Conservation (phyloP, 306 rosid genomes). For the Vigna mungo region DNA sequence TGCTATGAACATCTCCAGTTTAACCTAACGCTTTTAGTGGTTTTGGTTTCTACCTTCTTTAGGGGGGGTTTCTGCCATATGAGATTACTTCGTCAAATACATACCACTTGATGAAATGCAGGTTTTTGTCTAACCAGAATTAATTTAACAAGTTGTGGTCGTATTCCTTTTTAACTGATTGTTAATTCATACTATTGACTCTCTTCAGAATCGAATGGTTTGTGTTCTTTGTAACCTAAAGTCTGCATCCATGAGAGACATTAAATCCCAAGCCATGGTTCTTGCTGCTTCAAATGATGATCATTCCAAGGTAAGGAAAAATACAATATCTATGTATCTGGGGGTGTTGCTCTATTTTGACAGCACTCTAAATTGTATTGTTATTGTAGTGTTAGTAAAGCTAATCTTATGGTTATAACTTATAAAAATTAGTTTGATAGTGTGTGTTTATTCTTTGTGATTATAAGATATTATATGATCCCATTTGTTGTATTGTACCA, state of each 20-base stretch:
- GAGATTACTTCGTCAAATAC: constrained; percentile 82
- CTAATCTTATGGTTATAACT: not conserved
- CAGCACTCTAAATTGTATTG: constrained; percentile 16
- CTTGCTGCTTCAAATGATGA: constrained; percentile 87
- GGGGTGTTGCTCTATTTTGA: constrained; percentile 3
- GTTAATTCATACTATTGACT: constrained; percentile 34
- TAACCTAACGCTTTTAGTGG: too few species aligned
- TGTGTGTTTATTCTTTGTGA: not conserved
- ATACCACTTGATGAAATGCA: constrained; percentile 94
- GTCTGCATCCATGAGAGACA: constrained; percentile 85
- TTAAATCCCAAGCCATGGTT: constrained; percentile 97
- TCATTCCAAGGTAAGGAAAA: constrained; percentile 62
- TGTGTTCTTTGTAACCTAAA: constrained; percentile 95
- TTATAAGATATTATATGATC: too few species aligned
- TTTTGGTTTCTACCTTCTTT: too few species aligned
- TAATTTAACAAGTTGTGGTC: constrained; percentile 5
- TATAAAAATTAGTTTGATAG: not conserved
- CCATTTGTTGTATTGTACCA: not conserved
- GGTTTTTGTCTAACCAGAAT: constrained; percentile 56
- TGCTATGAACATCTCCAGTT: too few species aligned
- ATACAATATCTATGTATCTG: constrained; percentile 11
- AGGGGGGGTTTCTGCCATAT: too few species aligned
- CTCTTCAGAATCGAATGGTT: constrained; percentile 84
- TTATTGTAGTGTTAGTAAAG: not conserved
- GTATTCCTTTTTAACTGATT: constrained; percentile 3